Percentiles rank a stretch among this genome's conserved stretches.
Conservation (phyloP, 108 stramenopile genomes). For the Schizochytrium sp. region DNA sequence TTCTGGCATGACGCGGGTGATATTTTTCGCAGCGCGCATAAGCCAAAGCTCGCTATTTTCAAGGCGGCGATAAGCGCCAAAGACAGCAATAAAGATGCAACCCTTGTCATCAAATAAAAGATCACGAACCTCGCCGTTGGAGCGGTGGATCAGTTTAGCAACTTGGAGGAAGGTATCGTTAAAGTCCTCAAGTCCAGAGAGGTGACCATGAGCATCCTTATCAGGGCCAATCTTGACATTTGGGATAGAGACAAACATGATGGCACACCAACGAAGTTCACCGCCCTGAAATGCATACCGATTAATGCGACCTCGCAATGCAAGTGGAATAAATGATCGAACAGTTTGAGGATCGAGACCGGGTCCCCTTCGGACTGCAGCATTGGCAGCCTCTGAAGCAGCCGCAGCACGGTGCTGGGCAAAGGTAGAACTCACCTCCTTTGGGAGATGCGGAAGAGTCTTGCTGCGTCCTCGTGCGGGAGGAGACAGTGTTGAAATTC, state of each 20-base stretch:
- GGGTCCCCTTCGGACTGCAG: not conserved
- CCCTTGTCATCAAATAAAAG: slow-evolving; percentile 54
- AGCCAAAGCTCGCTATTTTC: slow-evolving; percentile 56
- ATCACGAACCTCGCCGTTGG: slow-evolving; percentile 43
- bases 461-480: not conserved
- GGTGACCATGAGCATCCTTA: not conserved
- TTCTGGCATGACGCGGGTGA: not conserved
- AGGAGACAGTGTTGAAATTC: not conserved
- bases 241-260: slow-evolving; percentile 35
- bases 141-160: not conserved
- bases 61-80: slow-evolving; percentile 21
- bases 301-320: slow-evolving; percentile 1
- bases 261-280: slow-evolving; percentile 10
- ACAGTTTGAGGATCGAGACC: not conserved
- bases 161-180: slow-evolving; percentile 12
- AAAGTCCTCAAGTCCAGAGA: not conserved
- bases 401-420: not conserved
- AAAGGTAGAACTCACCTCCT: not conserved
- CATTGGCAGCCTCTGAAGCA: not conserved
- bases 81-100: slow-evolving; percentile 22
- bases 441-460: not conserved
- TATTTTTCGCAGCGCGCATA: not conserved
- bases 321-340: slow-evolving; percentile 41
- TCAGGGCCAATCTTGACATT: slow-evolving; percentile 41
- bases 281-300: not conserved